Conservation (phyloP, 345 rosid species). For the Viola odorata region DNA sequence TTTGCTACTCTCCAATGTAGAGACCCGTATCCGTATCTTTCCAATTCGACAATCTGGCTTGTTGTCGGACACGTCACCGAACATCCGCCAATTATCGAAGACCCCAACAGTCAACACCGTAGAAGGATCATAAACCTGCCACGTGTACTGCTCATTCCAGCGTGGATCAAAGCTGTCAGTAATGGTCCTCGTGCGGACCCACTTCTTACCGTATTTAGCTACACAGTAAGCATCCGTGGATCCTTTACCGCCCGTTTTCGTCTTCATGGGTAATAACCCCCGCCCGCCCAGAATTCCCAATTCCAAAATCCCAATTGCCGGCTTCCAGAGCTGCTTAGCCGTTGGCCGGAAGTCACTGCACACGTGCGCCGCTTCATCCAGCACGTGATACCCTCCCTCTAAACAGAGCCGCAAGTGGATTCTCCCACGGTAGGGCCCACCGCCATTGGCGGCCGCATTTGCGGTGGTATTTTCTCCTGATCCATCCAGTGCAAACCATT, state of each 20-base stretch:
- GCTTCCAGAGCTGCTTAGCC: constrained; percentile 97
- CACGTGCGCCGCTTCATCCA: constrained; percentile 96
- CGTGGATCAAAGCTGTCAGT: constrained; percentile 91
- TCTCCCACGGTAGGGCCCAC: constrained; percentile 57
- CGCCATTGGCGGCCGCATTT: constrained; percentile 10
- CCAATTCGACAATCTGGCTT: constrained; percentile 67
- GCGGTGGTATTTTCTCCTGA: constrained; percentile 17
- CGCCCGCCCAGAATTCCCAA: constrained; percentile 91
- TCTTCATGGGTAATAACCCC: constrained; percentile 83
- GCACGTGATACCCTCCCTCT: constrained; percentile 99
- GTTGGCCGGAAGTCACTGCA: constrained; percentile 97
- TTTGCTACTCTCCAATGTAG: constrained; percentile 85
- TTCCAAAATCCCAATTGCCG: constrained; percentile 80
- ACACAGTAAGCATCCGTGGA: constrained; percentile 93
- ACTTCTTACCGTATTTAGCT: constrained; percentile 94
- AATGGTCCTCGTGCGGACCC: constrained; percentile 90
- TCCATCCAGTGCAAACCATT: constrained; percentile 62
- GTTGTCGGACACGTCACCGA: constrained; percentile 44
- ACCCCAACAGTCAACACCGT: constrained; percentile 80
- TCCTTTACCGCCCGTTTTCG: constrained; percentile 61
- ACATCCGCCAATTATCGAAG: constrained; percentile 94
- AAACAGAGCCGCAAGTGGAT: constrained; percentile 66
- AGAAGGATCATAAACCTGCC: constrained; percentile 98
- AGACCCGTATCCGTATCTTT: constrained; percentile 77
- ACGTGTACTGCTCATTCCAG: constrained; percentile 98